Evolutionary conservation across 2,329 filamentous ascomycete species (phyloP).

Genomic region (Zasmidium cellare): DNA sequence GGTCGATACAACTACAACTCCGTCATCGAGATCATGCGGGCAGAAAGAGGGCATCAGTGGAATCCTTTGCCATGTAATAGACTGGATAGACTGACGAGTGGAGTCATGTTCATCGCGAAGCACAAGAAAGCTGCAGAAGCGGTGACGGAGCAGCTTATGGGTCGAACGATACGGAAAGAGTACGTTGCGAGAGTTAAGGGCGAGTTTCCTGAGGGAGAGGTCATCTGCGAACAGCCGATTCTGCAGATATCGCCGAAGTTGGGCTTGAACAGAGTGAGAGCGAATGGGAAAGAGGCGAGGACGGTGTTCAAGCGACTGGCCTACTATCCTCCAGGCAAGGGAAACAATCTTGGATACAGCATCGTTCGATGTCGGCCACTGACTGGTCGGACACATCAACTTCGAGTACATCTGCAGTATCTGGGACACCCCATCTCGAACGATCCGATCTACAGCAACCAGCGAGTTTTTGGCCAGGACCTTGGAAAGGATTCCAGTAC

Average conservation of each 20-base stretch:
- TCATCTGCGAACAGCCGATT: conserved; percentile 91
- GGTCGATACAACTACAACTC: conserved; percentile 96
- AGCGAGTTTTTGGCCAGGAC: conserved; percentile 81
- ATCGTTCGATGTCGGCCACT: conserved; percentile 92
- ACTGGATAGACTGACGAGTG: conserved; percentile 90
- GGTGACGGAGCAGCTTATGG: conserved; percentile 73
- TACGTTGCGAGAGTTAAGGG: conserved; percentile 91
- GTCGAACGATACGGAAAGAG: conserved; percentile 86
- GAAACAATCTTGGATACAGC: conserved; percentile 66
- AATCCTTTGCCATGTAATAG: conserved; percentile 79
- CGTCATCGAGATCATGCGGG: conserved; percentile 87
- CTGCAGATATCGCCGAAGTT: conserved; percentile 93
- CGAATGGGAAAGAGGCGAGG: conserved; percentile 83
- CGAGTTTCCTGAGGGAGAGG: conserved; percentile 84
- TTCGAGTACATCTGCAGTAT: conserved; percentile 92
- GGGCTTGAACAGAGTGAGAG: conserved; percentile 89
- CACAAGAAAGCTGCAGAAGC: conserved; percentile 74
- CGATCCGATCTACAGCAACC: conserved; percentile 96
- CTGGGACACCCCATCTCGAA: conserved; percentile 94
- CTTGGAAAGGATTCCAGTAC: conserved; percentile 69
- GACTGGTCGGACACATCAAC: conserved; percentile 91
- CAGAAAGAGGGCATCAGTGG: conserved; percentile 63
- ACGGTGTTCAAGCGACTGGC: conserved; percentile 90
- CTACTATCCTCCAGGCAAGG: conserved; percentile 68
- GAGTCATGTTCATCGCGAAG: conserved; percentile 98